These are phyloP conservation scores for Volvariella surrecta DNA, from an alignment of 1,284 basidiomycete species.

Conservation along the genomic window DNA sequence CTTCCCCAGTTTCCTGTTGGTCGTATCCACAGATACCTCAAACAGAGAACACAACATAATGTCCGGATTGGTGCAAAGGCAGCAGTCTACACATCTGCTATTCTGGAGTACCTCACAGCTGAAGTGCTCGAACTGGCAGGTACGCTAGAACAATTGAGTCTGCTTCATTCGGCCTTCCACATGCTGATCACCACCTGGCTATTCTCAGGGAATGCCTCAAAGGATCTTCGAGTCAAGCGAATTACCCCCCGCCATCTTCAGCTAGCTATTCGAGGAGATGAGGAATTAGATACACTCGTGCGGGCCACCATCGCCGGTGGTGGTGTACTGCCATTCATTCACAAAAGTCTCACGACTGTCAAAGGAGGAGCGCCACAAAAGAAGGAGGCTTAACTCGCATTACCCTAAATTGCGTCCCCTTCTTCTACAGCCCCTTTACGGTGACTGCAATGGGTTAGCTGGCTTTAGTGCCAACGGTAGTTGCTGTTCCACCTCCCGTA, in stretches of 20 bases:
- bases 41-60: conserved; percentile 89
- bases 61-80: conserved; percentile 91
- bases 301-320: conserved; percentile 68
- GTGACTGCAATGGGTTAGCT: too few relatives aligned
- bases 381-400: neutral
- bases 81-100: conserved; percentile 87
- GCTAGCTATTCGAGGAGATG: conserved; percentile 93
- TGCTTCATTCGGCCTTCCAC: neutral
- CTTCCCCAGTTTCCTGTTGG: conserved; percentile 75
- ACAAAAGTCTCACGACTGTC: conserved; percentile 69
- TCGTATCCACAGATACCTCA: conserved; percentile 93
- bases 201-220: conserved; percentile 85
- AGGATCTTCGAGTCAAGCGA: conserved; percentile 93
- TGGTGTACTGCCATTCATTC: conserved; percentile 95
- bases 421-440: too few relatives aligned
- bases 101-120: conserved; percentile 86
- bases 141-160: neutral
- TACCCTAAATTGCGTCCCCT: too few relatives aligned
- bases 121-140: conserved; percentile 73
- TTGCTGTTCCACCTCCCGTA: too few relatives aligned
- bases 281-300: conserved; percentile 80
- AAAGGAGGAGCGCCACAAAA: conserved; percentile 29
- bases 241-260: conserved; percentile 93
- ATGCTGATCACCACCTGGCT: neutral
- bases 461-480: too few relatives aligned